These are phyloP conservation scores for Tylopilus balloui DNA, from an alignment of 768 basidiomycete genomes.

Conservation along the genomic window DNA sequence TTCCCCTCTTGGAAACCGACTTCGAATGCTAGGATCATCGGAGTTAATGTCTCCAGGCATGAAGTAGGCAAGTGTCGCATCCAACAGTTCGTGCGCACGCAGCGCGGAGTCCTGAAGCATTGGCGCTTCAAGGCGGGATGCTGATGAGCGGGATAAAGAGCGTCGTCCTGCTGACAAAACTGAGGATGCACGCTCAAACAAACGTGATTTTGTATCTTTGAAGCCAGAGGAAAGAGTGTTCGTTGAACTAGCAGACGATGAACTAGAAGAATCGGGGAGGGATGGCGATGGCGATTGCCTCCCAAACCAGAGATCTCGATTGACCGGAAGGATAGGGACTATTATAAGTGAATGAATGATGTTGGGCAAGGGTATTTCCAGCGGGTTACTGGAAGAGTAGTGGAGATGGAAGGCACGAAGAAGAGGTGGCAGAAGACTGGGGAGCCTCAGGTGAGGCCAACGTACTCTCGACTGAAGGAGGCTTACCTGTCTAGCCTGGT, in stretches of 20 bases:
- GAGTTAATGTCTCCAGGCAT: slow-evolving; percentile 61
- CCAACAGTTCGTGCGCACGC: slow-evolving; percentile 65
- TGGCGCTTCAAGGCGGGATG: slow-evolving; percentile 33
- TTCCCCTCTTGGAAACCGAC: slow-evolving; percentile 38
- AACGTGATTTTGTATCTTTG: slow-evolving; percentile 22
- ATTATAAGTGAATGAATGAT: slow-evolving; percentile 77
- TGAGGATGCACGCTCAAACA: slow-evolving; percentile 27
- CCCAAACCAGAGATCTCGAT: slow-evolving; percentile 62
- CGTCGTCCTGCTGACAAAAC: slow-evolving; percentile 30
- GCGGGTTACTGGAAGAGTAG: slow-evolving; percentile 56
- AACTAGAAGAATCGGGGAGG: slow-evolving; percentile 35
- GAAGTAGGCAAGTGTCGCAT: slow-evolving; percentile 53
- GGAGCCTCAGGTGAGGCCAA: not conserved
- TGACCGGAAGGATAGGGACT: slow-evolving; percentile 60
- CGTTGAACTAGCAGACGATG: slow-evolving; percentile 25
- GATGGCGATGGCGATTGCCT: slow-evolving; percentile 34
- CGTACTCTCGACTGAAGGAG: not conserved
- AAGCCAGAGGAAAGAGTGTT: slow-evolving; percentile 1
- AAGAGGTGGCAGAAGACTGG: slow-evolving; percentile 61
- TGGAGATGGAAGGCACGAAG: slow-evolving; percentile 67
- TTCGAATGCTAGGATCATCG: slow-evolving; percentile 60
- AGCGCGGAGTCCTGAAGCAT: slow-evolving; percentile 47
- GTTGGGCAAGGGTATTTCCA: slow-evolving; percentile 73
- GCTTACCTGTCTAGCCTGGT: slow-evolving; percentile 65
- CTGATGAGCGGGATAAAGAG: slow-evolving; percentile 43